phyloP scores from a whole-genome alignment of 2,329 filamentous ascomycete genomes.

The Hypoxylon sp. region DNA sequence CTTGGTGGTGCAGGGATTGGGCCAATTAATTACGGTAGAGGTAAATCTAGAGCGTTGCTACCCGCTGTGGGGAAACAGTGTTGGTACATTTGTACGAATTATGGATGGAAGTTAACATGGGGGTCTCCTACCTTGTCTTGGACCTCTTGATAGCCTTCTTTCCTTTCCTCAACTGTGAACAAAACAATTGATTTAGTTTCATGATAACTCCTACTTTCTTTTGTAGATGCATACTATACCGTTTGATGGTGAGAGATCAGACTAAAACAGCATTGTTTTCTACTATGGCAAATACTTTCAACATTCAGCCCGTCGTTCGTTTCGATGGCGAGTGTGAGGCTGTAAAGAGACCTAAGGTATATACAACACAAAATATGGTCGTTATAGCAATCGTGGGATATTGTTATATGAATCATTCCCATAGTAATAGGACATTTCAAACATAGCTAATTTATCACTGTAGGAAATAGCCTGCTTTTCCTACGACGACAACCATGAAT shows the following conservation, averaged over 20 bases:
- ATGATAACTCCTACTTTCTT: not conserved
- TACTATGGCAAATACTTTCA: conserved; percentile 54
- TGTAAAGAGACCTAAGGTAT: conserved; percentile 78
- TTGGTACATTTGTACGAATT: no score
- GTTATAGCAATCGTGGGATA: not conserved
- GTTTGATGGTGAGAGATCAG: not conserved
- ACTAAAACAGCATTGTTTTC: not conserved
- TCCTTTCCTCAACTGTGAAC: no score
- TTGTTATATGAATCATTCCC: not conserved
- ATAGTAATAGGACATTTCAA: not conserved
- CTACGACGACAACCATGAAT: conserved; percentile 84
- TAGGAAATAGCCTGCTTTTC: conserved; percentile 94
- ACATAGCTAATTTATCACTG: not conserved
- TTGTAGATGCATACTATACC: not conserved
- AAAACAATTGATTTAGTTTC: not conserved
- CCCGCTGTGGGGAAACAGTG: no score
- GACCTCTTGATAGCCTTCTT: no score
- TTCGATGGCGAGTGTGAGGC: conserved; percentile 74
- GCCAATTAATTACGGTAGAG: no score
- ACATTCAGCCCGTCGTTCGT: conserved; percentile 73
- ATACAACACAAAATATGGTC: conserved; percentile 31
- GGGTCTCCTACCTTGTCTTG: no score
- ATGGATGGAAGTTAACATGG: no score
- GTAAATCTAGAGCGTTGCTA: no score
- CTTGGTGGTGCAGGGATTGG: no score